These are phyloP conservation scores for Cladorrhinum sp. DNA, from an alignment of 2,329 filamentous ascomycete genomes.

Conservation along the genomic window DNA sequence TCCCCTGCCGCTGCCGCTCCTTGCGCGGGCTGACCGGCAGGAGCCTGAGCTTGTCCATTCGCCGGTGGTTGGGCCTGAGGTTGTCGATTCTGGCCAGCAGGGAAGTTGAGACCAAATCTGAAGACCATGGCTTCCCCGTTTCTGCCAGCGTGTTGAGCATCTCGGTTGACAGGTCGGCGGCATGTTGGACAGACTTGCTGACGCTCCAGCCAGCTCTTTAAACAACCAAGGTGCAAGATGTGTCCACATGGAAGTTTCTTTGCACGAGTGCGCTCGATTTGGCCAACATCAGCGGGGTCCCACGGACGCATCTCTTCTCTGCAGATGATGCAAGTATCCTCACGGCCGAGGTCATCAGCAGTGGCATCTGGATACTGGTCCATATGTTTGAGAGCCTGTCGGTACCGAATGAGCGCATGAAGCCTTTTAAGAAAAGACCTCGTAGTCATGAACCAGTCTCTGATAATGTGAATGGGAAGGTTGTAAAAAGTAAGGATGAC, in stretches of 20 bases:
- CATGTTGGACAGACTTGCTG: constrained; percentile 98
- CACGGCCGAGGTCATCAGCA: constrained; percentile 74
- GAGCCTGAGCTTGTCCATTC: constrained; percentile 29
- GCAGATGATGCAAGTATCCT: constrained; percentile 97
- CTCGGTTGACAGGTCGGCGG: constrained; percentile 75
- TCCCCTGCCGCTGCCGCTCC: constrained; percentile 27
- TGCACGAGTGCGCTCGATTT: constrained; percentile 78
- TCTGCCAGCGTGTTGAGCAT: constrained; percentile 35
- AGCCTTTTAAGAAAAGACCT: constrained; percentile 88
- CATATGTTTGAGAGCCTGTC: constrained; percentile 91
- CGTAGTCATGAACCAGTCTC: constrained; percentile 91
- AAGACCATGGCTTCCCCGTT: constrained; percentile 37
- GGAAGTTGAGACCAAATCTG: constrained; percentile 33
- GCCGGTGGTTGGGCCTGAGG: constrained; percentile 29
- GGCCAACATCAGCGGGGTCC: constrained; percentile 59
- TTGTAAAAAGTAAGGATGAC: constrained; percentile 94
- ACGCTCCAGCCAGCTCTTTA: constrained; percentile 94
- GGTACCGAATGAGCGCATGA: constrained; percentile 83
- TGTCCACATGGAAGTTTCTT: constrained; percentile 98
- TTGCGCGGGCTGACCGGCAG: constrained; percentile 30
- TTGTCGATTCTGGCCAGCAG: constrained; percentile 35
- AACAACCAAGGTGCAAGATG: constrained; percentile 88
- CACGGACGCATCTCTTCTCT: constrained; percentile 91
- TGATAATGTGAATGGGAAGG: constrained; percentile 91
- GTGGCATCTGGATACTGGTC: constrained; percentile 91